Evolutionary conservation across 306 rosid species (phyloP).

Genomic region (Vicia sativa): DNA sequence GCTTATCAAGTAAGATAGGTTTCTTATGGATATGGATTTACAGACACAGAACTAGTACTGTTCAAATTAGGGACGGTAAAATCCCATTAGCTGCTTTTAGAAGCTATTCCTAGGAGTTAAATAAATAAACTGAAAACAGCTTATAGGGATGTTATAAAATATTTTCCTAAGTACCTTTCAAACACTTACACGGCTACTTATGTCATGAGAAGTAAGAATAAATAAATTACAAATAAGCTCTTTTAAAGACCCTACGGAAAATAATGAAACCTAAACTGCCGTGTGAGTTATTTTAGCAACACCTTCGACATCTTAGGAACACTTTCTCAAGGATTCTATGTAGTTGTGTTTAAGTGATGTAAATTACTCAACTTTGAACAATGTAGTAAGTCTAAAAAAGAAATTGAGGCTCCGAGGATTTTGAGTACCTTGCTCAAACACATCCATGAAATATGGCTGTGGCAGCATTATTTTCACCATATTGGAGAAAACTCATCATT

Average conservation of each 20-base stretch:
- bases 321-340: background rate
- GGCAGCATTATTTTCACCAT: conserved; percentile 2
- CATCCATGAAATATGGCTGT: background rate
- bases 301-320: background rate
- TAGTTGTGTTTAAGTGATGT: background rate
- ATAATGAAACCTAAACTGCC: conserved; percentile 2
- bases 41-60: background rate
- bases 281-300: conserved; percentile 7
- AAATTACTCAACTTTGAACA: background rate
- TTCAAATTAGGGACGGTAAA: background rate
- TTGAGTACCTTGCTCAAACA: background rate
- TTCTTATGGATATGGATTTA: conserved; percentile 6
- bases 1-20: background rate
- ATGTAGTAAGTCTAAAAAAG: background rate
- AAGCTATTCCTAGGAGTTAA: background rate
- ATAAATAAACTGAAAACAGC: background rate
- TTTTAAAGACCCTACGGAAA: background rate
- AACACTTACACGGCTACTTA: background rate
- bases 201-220: background rate
- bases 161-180: background rate
- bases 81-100: background rate
- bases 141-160: background rate
- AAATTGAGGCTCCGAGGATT: background rate
- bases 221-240: conserved; percentile 2
- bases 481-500: background rate